Percentiles rank a stretch among this genome's conserved stretches.
phyloP scores from a whole-genome alignment of 1,284 basidiomycete genomes.

The Pterulicium gracile region DNA sequence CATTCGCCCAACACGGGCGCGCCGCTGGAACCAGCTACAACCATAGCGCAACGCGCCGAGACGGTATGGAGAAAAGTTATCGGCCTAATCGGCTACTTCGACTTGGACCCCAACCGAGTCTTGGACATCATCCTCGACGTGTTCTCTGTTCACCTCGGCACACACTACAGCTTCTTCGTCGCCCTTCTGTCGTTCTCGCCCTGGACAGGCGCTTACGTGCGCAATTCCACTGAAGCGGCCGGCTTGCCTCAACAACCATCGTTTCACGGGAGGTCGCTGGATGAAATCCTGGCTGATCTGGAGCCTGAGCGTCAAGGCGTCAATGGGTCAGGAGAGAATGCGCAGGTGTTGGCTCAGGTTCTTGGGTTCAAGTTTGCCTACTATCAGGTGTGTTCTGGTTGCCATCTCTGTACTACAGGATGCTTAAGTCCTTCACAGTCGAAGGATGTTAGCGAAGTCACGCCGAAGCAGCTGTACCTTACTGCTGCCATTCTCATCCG shows the following conservation, averaged over 20 bases:
- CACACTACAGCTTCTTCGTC: constrained; percentile 90
- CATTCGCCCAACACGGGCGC: constrained; percentile 50
- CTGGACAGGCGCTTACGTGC: constrained; percentile 57
- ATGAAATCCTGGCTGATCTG: constrained; percentile 50
- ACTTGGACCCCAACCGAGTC: constrained; percentile 90
- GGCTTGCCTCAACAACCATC: constrained; percentile 27
- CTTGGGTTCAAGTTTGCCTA: constrained; percentile 93
- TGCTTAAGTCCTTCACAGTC: constrained; percentile 26
- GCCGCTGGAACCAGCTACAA: constrained; percentile 45
- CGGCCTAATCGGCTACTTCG: constrained; percentile 89
- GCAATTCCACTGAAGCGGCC: constrained; percentile 22
- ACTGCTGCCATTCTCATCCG: constrained; percentile 84
- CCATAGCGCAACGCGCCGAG: constrained; percentile 54
- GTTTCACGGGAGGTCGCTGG: constrained; percentile 50
- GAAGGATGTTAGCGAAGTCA: constrained; percentile 42
- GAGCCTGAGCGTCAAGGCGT: constrained; percentile 23
- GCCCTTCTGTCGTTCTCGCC: constrained; percentile 78
- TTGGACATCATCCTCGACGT: constrained; percentile 92
- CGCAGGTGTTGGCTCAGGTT: constrained; percentile 78
- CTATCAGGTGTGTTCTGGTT: constrained; percentile 57
- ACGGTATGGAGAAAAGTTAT: constrained; percentile 82
- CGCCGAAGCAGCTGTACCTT: constrained; percentile 70
- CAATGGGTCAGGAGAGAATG: constrained; percentile 19
- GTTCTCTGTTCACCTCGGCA: constrained; percentile 70
- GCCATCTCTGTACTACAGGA: constrained; percentile 3